Base-by-base conservation (phyloP, 75 land plant species). In the Ceratopteris richardii region DNA sequence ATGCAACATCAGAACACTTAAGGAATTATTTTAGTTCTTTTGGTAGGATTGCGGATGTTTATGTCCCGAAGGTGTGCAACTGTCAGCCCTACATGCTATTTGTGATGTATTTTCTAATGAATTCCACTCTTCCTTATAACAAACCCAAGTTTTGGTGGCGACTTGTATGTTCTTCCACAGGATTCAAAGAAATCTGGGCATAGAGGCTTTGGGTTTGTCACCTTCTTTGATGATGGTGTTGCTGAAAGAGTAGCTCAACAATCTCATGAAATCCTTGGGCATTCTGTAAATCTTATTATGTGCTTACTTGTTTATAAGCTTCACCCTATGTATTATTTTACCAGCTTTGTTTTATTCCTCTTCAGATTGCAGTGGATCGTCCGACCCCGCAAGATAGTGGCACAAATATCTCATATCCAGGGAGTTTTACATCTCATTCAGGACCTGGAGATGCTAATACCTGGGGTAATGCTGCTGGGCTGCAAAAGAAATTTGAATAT, bases 121-220 rank as follows among this genome's bases (percentile, higher is more conserved):
- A n/a, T n/a, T n/a, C 19, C 22, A 51, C 30, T 23, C n/a, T 13
- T 18, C 23, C 6, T 28, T 56, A 30, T 41, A 27, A 36, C 31
- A n/a, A n/a, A n/a, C n/a, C n/a, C n/a, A n/a, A n/a, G n/a, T n/a
- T n/a, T n/a, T n/a, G n/a, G n/a, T n/a, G n/a, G n/a, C n/a, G n/a
- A n/a, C n/a, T n/a, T n/a, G n/a, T n/a, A n/a, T 0, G 20, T 60
- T 22, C 31, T 54, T 64, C 64, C 18, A 36, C 66, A 93, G 98
- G 98, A 89, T 61, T 80, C 90, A 1, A 94, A 84, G 64, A 94
- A 86, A 74, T 56, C 74, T 22, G 97, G 97, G 11, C 98, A 94
- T 37, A 72, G 98, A 61, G 98, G 98, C 31, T 94, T 94, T 74
- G 98, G 98, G 39, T 94, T 94, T 83, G 98, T 94, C 5, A 94